A percentile compares a stretch with the other conserved stretches of the same genome.
Evolutionary conservation across 192 early-diverging fungal species (phyloP).

Genomic region (Martensiomyces pterosporus): DNA sequence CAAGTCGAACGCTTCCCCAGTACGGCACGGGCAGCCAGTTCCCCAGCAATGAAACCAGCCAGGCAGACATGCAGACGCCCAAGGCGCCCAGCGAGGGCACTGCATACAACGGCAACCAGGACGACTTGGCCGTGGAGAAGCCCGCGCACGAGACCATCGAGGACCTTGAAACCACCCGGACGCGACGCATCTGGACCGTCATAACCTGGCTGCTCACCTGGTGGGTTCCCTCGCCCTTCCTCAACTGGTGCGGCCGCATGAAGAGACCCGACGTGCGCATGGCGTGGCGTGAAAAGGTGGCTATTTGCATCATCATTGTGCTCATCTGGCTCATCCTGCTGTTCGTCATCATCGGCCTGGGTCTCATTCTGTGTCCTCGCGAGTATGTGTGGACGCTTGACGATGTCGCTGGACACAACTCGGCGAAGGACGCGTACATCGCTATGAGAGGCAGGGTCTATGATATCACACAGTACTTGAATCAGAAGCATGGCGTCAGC

Average conservation of each 20-base stretch:
- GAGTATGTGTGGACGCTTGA: conserved; percentile 65
- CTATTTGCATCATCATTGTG: conserved; percentile 81
- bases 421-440: conserved; percentile 51
- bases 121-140: conserved; percentile 8
- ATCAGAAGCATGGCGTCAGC: conserved; percentile 53
- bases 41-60: conserved; percentile 4
- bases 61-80: conserved; percentile 10
- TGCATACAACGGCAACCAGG: conserved; percentile 14
- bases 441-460: conserved; percentile 78
- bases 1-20: conserved; percentile 24
- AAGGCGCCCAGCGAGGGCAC: conserved; percentile 28
- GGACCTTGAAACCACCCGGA: conserved; percentile 30
- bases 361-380: conserved; percentile 65
- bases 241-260: conserved; percentile 60
- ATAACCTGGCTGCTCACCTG: conserved; percentile 42
- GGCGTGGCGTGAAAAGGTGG: conserved; percentile 95
- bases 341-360: conserved; percentile 84
- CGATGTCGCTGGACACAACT: conserved; percentile 58
- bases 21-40: conserved; percentile 4
- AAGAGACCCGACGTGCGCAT: conserved; percentile 85
- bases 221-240: conserved; percentile 41
- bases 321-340: conserved; percentile 74
- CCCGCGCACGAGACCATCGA: conserved; percentile 37
- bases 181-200: conserved; percentile 30
- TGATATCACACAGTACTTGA: conserved; percentile 54